Conservation (phyloP, 1,139 yeast species). For the Scheffersomyces segobiensis region DNA sequence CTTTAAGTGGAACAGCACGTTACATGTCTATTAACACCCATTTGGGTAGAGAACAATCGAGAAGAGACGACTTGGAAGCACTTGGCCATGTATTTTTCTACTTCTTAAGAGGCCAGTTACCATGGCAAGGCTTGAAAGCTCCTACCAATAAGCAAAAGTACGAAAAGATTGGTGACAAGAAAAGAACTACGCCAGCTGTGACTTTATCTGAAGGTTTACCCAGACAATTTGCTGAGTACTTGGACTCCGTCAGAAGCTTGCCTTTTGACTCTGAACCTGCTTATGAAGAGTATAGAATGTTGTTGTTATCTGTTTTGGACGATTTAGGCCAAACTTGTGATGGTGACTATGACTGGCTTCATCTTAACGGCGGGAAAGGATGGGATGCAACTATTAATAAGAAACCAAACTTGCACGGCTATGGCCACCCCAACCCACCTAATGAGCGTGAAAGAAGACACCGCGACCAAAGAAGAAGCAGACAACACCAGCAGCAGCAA, state of each 20-base stretch:
- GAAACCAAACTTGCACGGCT: conserved; percentile 89
- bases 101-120: conserved; percentile 88
- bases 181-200: conserved; percentile 77
- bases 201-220: conserved; percentile 85
- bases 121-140: conserved; percentile 99
- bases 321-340: conserved; percentile 75
- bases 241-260: conserved; percentile 77
- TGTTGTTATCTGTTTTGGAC: conserved; percentile 72
- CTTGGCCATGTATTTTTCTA: conserved; percentile 95
- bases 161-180: conserved; percentile 94
- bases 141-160: conserved; percentile 95
- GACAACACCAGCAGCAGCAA: conserved; percentile 37
- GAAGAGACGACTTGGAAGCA: conserved; percentile 95
- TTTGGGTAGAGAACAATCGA: conserved; percentile 91
- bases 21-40: conserved; percentile 98
- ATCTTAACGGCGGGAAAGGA: conserved; percentile 86
- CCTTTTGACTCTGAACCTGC: conserved; percentile 95
- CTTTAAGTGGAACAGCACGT: conserved; percentile 94
- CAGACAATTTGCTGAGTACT: conserved; percentile 80
- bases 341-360: conserved; percentile 94
- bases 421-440: conserved; percentile 65
- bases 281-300: conserved; percentile 76
- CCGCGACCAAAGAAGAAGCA: conserved; percentile 44
- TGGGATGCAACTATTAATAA: conserved; percentile 85
- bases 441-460: conserved; percentile 35